A percentile compares a stretch with the other conserved stretches of the same genome.
phyloP scores from a whole-genome alignment of 495 filamentous ascomycete genomes.

The Cercophora newfieldiana region DNA sequence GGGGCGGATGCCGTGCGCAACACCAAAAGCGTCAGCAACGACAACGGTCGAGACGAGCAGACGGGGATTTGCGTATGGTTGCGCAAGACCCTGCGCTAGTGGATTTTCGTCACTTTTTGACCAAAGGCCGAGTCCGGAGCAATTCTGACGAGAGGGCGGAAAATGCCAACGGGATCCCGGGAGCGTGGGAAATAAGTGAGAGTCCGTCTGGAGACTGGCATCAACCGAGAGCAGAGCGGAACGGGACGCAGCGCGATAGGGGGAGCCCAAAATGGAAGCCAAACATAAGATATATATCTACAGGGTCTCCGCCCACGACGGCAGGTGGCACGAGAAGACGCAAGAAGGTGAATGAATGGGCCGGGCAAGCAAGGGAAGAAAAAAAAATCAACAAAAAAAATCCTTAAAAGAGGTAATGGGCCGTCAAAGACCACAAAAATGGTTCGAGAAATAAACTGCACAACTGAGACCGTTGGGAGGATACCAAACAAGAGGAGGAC shows the following conservation, averaged over 20 bases:
- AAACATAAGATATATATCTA: constrained; percentile 1
- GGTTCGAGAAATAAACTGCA: not conserved
- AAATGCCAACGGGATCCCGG: constrained; percentile 9
- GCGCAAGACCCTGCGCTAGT: constrained; percentile 4
- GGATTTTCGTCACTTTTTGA: constrained; percentile 11
- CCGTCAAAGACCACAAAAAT: not conserved
- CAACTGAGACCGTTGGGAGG: not conserved
- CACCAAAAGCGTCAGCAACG: not conserved
- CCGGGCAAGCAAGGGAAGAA: not conserved
- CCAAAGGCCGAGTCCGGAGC: constrained; percentile 18
- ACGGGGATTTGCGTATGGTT: constrained; percentile 2
- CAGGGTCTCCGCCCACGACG: not conserved
- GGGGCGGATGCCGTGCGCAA: not conserved
- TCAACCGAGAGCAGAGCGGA: constrained; percentile 17
- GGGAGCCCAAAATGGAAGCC: constrained; percentile 9
- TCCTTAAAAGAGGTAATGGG: not conserved
- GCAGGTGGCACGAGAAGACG: not conserved
- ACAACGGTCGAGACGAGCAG: not conserved
- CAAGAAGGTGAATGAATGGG: not conserved
- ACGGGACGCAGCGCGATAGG: constrained; percentile 9
- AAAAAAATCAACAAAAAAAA: not conserved
- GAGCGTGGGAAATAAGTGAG: constrained; percentile 13
- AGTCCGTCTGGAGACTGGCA: not conserved
- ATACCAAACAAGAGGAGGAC: not conserved
- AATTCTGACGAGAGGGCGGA: constrained; percentile 5